These are phyloP conservation scores for Clavaria fumosa DNA, from an alignment of 768 basidiomycete genomes.

Conservation along the genomic window DNA sequence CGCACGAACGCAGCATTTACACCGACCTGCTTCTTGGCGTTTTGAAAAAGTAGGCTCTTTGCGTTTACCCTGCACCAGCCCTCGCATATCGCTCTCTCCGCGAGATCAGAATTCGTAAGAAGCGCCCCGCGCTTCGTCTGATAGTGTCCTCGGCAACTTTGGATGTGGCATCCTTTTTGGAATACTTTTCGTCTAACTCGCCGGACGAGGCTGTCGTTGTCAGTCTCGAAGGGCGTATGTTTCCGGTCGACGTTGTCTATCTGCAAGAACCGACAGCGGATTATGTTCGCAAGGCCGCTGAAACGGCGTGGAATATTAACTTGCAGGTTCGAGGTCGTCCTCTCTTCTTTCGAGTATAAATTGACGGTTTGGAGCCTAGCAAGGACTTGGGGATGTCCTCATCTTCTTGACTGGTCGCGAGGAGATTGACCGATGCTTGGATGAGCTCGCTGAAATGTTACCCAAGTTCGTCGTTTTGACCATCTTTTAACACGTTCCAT, in stretches of 20 bases:
- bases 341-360: not conserved
- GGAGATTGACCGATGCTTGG: constrained; percentile 83
- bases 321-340: constrained; percentile 36
- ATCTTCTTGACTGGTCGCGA: constrained; percentile 93
- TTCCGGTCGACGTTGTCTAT: constrained; percentile 89
- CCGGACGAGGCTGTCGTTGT: constrained; percentile 66
- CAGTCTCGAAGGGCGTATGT: constrained; percentile 87
- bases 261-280: constrained; percentile 62
- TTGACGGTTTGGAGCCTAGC: constrained; percentile 26
- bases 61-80: not conserved
- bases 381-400: constrained; percentile 76
- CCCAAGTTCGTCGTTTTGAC: constrained; percentile 34
- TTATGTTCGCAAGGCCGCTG: constrained; percentile 70
- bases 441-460: constrained; percentile 63
- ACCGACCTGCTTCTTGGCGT: constrained; percentile 87
- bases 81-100: constrained; percentile 3
- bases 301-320: constrained; percentile 73
- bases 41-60: constrained; percentile 67
- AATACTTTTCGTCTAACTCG: constrained; percentile 70
- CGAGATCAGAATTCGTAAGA: constrained; percentile 63
- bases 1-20: constrained; percentile 91
- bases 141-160: constrained; percentile 95
- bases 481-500: not conserved
- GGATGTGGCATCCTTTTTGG: constrained; percentile 76
- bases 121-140: constrained; percentile 77